These are phyloP conservation scores for Nothophytophthora sp. DNA, from an alignment of 352 stramenopile species.

Conservation along the genomic window DNA sequence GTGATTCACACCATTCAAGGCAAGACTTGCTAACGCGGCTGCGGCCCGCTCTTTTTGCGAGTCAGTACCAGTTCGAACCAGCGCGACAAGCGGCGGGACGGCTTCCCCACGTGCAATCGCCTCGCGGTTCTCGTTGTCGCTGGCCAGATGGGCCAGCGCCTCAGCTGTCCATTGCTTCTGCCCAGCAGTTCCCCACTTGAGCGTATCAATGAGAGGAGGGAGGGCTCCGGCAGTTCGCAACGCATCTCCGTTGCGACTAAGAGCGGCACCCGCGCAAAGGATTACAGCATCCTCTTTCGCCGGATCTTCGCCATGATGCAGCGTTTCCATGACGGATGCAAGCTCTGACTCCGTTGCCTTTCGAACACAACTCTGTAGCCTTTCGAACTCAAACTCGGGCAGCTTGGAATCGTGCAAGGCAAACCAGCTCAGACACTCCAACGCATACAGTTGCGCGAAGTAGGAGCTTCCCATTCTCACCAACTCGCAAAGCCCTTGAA, in stretches of 20 bases:
- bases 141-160: too few species aligned
- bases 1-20: too few species aligned
- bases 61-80: too few species aligned
- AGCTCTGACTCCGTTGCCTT: not conserved
- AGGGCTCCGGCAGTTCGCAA: not conserved
- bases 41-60: too few species aligned
- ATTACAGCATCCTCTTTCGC: slow-evolving; percentile 3
- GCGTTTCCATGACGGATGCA: not conserved
- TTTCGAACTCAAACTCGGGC: not conserved
- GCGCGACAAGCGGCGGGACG: too few species aligned
- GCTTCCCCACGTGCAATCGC: too few species aligned
- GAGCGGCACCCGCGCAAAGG: slow-evolving; percentile 1
- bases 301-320: slow-evolving; percentile 1
- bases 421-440: slow-evolving; percentile 1
- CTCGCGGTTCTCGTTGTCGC: too few species aligned
- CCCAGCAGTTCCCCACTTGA: not conserved
- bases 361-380: not conserved
- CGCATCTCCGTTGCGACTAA: not conserved
- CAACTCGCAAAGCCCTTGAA: not conserved
- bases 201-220: not conserved
- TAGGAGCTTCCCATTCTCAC: not conserved
- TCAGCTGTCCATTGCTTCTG: too few species aligned
- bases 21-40: too few species aligned
- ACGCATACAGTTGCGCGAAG: not conserved
- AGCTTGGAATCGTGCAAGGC: not conserved